These are phyloP conservation scores for Boletus eberwhitei DNA, from an alignment of 768 basidiomycete species.

Conservation along the genomic window DNA sequence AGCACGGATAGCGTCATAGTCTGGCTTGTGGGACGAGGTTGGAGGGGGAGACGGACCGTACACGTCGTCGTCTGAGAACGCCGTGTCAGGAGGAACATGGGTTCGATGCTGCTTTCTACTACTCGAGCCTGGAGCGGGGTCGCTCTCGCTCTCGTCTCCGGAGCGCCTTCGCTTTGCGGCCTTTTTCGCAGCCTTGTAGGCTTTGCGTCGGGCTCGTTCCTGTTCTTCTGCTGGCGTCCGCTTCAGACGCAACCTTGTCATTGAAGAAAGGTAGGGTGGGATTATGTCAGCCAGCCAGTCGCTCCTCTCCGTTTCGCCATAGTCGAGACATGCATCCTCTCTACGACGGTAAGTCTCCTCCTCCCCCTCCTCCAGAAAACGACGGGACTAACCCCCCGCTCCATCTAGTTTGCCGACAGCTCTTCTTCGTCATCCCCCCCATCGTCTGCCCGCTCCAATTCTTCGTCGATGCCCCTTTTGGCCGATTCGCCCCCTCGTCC, in stretches of 20 bases:
- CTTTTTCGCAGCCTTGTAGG: constrained; percentile 51
- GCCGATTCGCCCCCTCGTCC: constrained; percentile 57
- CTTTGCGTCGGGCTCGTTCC: constrained; percentile 37
- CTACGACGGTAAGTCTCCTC: constrained; percentile 23
- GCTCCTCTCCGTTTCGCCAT: background rate
- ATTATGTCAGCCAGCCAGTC: constrained; percentile 17
- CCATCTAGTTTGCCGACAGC: constrained; percentile 35
- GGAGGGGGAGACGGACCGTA: constrained; percentile 28
- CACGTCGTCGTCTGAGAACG: background rate
- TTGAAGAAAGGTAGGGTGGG: background rate
- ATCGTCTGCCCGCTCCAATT: constrained; percentile 39
- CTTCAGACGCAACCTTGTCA: constrained; percentile 59
- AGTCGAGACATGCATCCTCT: constrained; percentile 17
- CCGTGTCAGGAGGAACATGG: background rate
- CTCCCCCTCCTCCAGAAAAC: background rate
- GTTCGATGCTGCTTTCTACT: background rate
- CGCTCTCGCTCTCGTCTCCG: constrained; percentile 13
- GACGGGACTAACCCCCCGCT: background rate
- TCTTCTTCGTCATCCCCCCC: constrained; percentile 42
- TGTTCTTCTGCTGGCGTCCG: constrained; percentile 60
- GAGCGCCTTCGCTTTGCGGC: constrained; percentile 36
- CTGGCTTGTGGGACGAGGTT: constrained; percentile 31
- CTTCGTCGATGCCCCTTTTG: constrained; percentile 74
- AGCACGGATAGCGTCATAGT: constrained; percentile 47
- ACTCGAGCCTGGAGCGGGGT: background rate